These are phyloP conservation scores for Micractinium conductrix DNA, from an alignment of 139 green algal species.

Conservation along the genomic window DNA sequence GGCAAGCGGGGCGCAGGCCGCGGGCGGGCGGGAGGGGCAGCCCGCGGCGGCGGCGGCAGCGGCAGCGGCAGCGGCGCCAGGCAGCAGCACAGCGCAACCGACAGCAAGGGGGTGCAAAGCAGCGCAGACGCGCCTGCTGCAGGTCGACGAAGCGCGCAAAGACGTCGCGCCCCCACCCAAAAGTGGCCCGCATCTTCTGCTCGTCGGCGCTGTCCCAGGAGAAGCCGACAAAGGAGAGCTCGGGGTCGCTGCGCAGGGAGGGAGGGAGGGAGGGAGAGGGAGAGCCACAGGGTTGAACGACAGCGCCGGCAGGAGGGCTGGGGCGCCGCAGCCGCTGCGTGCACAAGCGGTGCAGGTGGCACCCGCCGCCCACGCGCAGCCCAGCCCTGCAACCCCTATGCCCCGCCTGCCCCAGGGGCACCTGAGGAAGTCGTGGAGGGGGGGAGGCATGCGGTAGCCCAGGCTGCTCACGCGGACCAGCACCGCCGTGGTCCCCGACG, in stretches of 20 bases:
- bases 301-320: not conserved
- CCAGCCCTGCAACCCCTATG: not conserved
- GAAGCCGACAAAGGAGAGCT: slow-evolving; percentile 42
- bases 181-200: slow-evolving; percentile 44
- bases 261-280: not conserved
- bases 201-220: slow-evolving; percentile 48
- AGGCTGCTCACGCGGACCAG: slow-evolving; percentile 33
- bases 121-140: slow-evolving; percentile 26
- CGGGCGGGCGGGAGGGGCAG: not conserved
- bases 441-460: slow-evolving; percentile 19
- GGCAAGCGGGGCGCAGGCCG: not conserved
- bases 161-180: slow-evolving; percentile 37
- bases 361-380: not conserved
- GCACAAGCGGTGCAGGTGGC: not conserved
- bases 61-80: not conserved
- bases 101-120: too few species aligned
- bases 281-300: too few species aligned
- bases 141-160: slow-evolving; percentile 43
- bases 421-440: slow-evolving; percentile 36
- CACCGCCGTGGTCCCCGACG: slow-evolving; percentile 20
- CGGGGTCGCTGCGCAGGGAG: slow-evolving; percentile 17
- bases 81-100: too few species aligned
- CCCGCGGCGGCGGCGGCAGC: too few species aligned
- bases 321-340: not conserved
- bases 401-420: not conserved